Conservation (phyloP, 345 rosid species). For the Aquilaria sinensis region DNA sequence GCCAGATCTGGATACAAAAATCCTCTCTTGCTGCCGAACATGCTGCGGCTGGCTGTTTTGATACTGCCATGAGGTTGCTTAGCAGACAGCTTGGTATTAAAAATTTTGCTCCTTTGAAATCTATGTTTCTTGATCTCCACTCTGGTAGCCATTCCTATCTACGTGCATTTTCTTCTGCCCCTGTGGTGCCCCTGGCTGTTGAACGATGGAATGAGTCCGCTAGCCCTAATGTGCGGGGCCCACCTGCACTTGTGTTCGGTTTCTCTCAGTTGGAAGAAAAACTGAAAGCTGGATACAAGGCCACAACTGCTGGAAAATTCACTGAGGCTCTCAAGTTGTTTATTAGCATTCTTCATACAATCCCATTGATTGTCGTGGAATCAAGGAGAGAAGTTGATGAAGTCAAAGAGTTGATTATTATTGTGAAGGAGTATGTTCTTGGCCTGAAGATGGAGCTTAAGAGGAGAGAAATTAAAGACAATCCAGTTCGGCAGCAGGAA, state of each 20-base stretch:
- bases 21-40: conserved; percentile 95
- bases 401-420: conserved; percentile 73
- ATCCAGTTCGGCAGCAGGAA: conserved; percentile 79
- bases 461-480: conserved; percentile 69
- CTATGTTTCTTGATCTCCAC: conserved; percentile 70
- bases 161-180: conserved; percentile 73
- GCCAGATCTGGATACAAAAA: conserved; percentile 81
- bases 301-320: conserved; percentile 79
- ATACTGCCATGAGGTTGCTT: conserved; percentile 88
- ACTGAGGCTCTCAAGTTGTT: conserved; percentile 73
- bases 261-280: conserved; percentile 89
- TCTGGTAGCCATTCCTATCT: conserved; percentile 76
- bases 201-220: conserved; percentile 77
- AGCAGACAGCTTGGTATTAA: conserved; percentile 84
- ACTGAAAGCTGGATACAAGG: conserved; percentile 84
- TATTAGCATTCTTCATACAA: conserved; percentile 74
- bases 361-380: conserved; percentile 82
- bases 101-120: conserved; percentile 66
- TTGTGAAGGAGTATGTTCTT: conserved; percentile 80
- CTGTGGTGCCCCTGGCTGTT: conserved; percentile 69
- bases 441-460: conserved; percentile 81
- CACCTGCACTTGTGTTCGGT: conserved; percentile 71
- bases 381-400: conserved; percentile 96
- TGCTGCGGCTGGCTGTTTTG: conserved; percentile 87
- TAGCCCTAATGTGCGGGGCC: conserved; percentile 79